Conservation (phyloP, 495 filamentous ascomycete species). For the Hypoxylon lienhwacheense region DNA sequence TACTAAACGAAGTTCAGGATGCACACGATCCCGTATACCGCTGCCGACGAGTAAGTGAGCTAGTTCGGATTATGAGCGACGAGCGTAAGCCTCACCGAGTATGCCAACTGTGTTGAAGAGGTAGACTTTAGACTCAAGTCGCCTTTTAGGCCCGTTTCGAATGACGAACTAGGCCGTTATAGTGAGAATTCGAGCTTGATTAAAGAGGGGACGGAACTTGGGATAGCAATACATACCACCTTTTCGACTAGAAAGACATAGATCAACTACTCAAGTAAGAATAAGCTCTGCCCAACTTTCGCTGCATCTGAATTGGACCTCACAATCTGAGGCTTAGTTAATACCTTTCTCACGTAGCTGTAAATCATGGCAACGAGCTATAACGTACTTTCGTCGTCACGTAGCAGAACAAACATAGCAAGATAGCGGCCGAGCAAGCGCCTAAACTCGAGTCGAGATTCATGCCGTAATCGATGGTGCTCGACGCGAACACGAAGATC, state of each 20-base stretch:
- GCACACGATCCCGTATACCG: constrained; percentile 50
- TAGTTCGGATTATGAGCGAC: background rate
- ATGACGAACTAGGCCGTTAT: constrained; percentile 49
- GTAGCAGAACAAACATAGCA: constrained; percentile 56
- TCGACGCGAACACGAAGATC: constrained; percentile 53
- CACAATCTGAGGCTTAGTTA: constrained; percentile 43
- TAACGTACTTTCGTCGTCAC: constrained; percentile 55
- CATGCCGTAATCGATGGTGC: constrained; percentile 53
- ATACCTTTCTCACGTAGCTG: background rate
- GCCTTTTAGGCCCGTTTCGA: constrained; percentile 44
- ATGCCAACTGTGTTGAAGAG: constrained; percentile 58
- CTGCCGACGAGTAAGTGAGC: constrained; percentile 35
- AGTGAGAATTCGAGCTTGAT: background rate
- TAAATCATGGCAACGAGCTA: background rate
- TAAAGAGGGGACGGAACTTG: background rate
- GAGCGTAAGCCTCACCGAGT: constrained; percentile 41
- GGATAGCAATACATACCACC: constrained; percentile 41
- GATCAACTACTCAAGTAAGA: constrained; percentile 43
- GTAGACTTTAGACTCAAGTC: constrained; percentile 53
- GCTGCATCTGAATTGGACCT: background rate
- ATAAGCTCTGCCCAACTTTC: constrained; percentile 1
- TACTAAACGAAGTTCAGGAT: constrained; percentile 56
- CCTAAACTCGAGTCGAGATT: constrained; percentile 46
- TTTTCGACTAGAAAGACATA: constrained; percentile 59
- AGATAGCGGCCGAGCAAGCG: constrained; percentile 52